Evolutionary conservation across 768 basidiomycete species (phyloP).

Genomic region (Dacryopinax spathularia): DNA sequence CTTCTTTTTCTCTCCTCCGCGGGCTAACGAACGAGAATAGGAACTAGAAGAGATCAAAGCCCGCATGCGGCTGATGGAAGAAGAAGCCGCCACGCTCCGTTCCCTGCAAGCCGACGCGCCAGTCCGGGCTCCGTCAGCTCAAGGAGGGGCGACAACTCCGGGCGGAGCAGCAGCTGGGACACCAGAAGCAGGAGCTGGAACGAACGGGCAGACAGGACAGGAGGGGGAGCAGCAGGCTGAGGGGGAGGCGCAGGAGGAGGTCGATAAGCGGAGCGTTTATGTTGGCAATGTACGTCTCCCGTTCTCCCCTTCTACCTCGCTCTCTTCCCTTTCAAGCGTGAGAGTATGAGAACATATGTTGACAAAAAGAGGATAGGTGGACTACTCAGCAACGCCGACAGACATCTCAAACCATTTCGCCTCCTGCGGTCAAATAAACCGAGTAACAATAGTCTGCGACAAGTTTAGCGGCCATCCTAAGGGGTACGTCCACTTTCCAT

Average conservation of each 20-base stretch:
- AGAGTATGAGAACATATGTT: conserved; percentile 1
- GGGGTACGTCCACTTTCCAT: conserved; percentile 45
- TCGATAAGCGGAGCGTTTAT: conserved; percentile 80
- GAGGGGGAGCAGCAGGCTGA: conserved; percentile 46
- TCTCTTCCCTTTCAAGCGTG: neutral
- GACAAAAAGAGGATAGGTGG: conserved; percentile 46
- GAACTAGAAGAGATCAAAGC: conserved; percentile 25
- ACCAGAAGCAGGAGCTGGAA: conserved; percentile 43
- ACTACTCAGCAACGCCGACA: conserved; percentile 93
- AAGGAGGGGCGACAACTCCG: conserved; percentile 11
- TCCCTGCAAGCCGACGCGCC: conserved; percentile 7
- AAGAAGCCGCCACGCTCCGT: conserved; percentile 15
- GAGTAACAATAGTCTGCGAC: conserved; percentile 97
- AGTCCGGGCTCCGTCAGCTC: conserved; percentile 7
- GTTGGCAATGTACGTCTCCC: conserved; percentile 92
- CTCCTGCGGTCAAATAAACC: conserved; percentile 93
- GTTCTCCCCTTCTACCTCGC: no score
- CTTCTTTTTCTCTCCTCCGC: no score
- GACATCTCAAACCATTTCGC: conserved; percentile 97
- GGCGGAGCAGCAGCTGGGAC: conserved; percentile 7
- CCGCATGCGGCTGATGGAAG: conserved; percentile 8
- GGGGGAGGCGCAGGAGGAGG: conserved; percentile 69
- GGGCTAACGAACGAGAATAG: conserved; percentile 9
- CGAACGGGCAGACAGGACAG: conserved; percentile 30
- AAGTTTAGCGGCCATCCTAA: conserved; percentile 99